These are phyloP conservation scores for Pythium coloratum DNA, from an alignment of 352 stramenopile species.

Conservation along the genomic window DNA sequence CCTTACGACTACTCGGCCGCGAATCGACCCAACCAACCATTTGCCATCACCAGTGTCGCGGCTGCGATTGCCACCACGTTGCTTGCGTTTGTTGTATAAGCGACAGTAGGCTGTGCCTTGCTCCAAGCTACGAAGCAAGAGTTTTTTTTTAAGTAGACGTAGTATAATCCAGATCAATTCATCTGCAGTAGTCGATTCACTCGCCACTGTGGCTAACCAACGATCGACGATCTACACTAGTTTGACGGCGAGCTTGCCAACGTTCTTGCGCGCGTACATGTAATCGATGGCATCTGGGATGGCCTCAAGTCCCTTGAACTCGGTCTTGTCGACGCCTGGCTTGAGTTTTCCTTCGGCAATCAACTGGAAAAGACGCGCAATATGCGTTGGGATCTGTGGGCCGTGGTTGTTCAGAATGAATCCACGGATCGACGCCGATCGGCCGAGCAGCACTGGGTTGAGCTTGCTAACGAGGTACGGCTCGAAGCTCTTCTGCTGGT, in stretches of 20 bases:
- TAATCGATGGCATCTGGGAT: conserved; percentile 56
- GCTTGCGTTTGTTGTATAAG: no score
- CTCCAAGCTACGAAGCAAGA: no score
- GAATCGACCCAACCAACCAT: no score
- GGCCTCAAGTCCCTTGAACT: conserved; percentile 48
- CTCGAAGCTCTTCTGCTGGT: conserved; percentile 41
- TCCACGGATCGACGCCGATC: conserved; percentile 17
- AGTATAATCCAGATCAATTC: no score
- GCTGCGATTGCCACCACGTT: no score
- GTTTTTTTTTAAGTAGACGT: no score
- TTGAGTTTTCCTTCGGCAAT: conserved; percentile 29
- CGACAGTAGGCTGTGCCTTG: no score
- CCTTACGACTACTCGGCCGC: no score
- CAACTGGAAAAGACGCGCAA: background rate
- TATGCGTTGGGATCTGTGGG: conserved; percentile 30
- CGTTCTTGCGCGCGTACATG: conserved; percentile 67
- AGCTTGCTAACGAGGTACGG: background rate
- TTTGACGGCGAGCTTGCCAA: conserved; percentile 75
- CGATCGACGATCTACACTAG: conserved; percentile 14
- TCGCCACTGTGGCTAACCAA: no score
- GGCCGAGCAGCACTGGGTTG: no score
- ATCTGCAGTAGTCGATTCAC: no score
- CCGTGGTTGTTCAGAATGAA: conserved; percentile 45
- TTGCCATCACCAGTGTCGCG: no score
- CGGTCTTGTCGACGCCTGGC: conserved; percentile 37